Conservation (phyloP, 805 yeast species). For the Nakazawaea anatomiae region DNA sequence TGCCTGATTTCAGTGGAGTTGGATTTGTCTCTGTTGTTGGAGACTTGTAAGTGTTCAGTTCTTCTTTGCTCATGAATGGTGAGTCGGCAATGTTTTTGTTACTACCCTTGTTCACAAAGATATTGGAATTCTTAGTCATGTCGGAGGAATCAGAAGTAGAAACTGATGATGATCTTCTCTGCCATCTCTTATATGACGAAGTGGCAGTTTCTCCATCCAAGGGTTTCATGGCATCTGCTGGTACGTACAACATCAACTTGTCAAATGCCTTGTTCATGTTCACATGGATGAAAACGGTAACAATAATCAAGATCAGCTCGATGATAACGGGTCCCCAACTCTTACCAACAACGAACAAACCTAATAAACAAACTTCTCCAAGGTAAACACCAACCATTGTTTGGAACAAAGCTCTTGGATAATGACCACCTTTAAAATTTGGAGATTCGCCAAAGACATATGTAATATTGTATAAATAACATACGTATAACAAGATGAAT, state of each 20-base stretch:
- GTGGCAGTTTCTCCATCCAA: conserved; percentile 66
- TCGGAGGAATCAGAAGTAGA: background rate
- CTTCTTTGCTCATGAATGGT: conserved; percentile 16
- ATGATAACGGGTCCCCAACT: conserved; percentile 92
- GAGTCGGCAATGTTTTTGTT: conserved; percentile 8
- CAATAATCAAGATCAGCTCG: conserved; percentile 57
- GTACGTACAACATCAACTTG: conserved; percentile 49
- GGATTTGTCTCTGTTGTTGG: background rate
- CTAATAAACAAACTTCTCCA: conserved; percentile 82
- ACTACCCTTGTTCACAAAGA: background rate
- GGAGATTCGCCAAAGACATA: conserved; percentile 64
- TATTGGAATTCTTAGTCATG: background rate
- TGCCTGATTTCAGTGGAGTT: background rate
- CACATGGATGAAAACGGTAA: conserved; percentile 66
- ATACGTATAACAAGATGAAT: conserved; percentile 66
- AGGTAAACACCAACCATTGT: conserved; percentile 83
- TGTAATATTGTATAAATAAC: conserved; percentile 70
- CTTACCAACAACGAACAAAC: conserved; percentile 83
- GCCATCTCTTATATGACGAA: conserved; percentile 37
- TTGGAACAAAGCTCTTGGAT: conserved; percentile 86
- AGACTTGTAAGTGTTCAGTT: background rate
- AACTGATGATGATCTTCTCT: background rate
- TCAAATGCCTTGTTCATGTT: conserved; percentile 63
- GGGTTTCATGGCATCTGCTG: conserved; percentile 71
- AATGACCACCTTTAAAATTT: conserved; percentile 76